Evolutionary conservation across 106 monocot genomes (phyloP), one percentile per base, ranked within the genome.

Genomic region (Acorus gramineus): DNA sequence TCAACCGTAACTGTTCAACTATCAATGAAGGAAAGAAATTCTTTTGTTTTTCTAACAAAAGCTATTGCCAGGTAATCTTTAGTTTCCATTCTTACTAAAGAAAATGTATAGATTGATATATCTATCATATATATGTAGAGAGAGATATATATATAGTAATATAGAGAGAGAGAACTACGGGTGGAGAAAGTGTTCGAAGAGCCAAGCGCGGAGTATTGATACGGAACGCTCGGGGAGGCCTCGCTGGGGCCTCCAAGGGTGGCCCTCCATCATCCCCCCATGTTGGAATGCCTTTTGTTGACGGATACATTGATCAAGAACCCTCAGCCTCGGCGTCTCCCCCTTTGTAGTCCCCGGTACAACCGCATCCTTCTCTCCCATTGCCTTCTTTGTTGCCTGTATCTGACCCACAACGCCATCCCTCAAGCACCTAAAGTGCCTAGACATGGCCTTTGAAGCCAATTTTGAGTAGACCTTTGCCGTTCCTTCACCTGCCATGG

Each of bases 111-210:
- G 28, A 28, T 28, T 28, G 28, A 28, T 28, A 28, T 28, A 28
- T 28, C 28, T 28, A 28, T 28, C 28, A 28, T 28, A 28, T 28
- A 28, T 28, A 28, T 28, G 1, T 28, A 28, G n/a, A n/a, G n/a
- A 28, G 28, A 28, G 28, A 28, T 28, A 28, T 28, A 28, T 28
- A 28, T 28, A 28, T 28, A 28, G 28, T 28, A 45, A 57, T 8
- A 67, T 63, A 49, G 45, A 61, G 47, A 57, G 50, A 69, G 57
- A 58, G 57, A 62, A 11, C 61, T 85, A 93, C 89, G 89, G 93
- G 55, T 93, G 85, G 11, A 93, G 86, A 65, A 93, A 93, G 56
- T 93, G 93, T 55, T 93, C 93, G 66, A 93, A 93, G 58, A 89
- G 86, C 93, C 93, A 93, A 46, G 93, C 85, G 4, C 93, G 77